A percentile compares a stretch with the other conserved stretches of the same genome.
Evolutionary conservation across 1,284 basidiomycete genomes (phyloP).

Genomic region (Pterulicium gracile): DNA sequence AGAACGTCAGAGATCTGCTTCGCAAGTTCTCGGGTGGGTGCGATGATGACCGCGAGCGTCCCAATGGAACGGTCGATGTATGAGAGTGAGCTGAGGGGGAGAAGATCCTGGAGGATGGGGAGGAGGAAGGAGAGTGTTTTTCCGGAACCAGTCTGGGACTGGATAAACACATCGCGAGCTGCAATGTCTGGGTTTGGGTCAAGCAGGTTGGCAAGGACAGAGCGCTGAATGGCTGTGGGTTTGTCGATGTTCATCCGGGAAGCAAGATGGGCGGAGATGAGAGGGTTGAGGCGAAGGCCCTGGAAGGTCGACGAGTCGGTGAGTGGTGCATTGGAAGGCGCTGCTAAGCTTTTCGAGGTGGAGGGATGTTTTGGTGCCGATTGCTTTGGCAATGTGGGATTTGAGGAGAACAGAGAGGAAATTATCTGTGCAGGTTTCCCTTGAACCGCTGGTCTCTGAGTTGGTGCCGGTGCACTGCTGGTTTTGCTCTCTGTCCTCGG

Average conservation of each 20-base stretch:
- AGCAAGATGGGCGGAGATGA: conserved; percentile 73
- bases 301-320: conserved; percentile 63
- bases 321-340: conserved; percentile 81
- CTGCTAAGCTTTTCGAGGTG: conserved; percentile 12
- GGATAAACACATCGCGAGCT: conserved; percentile 82
- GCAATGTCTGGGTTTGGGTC: conserved; percentile 27
- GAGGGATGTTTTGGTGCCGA: conserved; percentile 22
- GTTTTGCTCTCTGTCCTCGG: conserved; percentile 29
- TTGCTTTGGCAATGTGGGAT: conserved; percentile 63
- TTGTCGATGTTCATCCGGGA: conserved; percentile 76
- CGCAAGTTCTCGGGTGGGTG: conserved; percentile 90
- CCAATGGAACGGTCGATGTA: conserved; percentile 87
- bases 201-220: conserved; percentile 69
- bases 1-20: conserved; percentile 93
- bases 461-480: conserved; percentile 8
- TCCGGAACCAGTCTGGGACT: conserved; percentile 96
- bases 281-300: conserved; percentile 71
- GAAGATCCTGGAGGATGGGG: conserved; percentile 90
- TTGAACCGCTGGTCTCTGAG: conserved; percentile 14
- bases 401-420: conserved; percentile 85
- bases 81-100: conserved; percentile 79
- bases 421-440: conserved; percentile 57
- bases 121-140: conserved; percentile 94
- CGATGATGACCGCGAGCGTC: conserved; percentile 90
- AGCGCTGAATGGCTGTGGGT: conserved; percentile 88